Base-by-base conservation (phyloP, 2,329 filamentous ascomycete species). In the Rhinocladiella mackenziei region DNA sequence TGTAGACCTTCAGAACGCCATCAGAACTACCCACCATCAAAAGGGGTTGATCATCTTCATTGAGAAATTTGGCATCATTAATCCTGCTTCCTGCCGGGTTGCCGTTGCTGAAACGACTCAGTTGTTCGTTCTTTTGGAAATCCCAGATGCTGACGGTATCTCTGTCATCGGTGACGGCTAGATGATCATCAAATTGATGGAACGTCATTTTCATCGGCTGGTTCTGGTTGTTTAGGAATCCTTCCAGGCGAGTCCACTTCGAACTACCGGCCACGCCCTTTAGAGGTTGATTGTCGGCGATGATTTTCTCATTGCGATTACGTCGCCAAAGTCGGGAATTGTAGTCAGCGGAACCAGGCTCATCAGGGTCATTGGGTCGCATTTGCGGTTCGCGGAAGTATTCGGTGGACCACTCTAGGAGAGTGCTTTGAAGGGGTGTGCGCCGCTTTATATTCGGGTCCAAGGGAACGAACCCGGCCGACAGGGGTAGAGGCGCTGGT, bases 361-460 rank as follows among this genome's bases (percentile, higher is more conserved):
- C 92, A 58, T 98, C 92, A 17, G 89, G 86, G 63, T 98, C 92
- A 45, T 86, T 89, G 2, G 88, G 84, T 62, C 92, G 94, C 92
- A 98, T 97, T 66, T 98, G 92, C 22, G 92, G 92, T 64, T 97
- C 89, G 20, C 89, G 86, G 74, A 97, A 98, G 64, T 98, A 97
- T 64, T 91, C 91, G 32, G 92, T 89, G 3, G 89, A 95, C 89
- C 91, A 98, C 53, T 95, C 87, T 51, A 95, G 75, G 65, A 97
- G 94, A 6, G 77, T 82, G 62, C 89, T 95, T 48, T 77, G 77
- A 13, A 98, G 65, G 1, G 92, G 92, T 19, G 97, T 75, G 9
- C 65, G 66, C 1, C 86, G 83, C 7, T 71, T 57, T 18, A 30
- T 39, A 25, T 43, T 41, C 40, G 78, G 70, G 1, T 74, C 71